These are phyloP conservation scores for Tubosaeta sp. DNA, from an alignment of 768 basidiomycete species.

Conservation along the genomic window DNA sequence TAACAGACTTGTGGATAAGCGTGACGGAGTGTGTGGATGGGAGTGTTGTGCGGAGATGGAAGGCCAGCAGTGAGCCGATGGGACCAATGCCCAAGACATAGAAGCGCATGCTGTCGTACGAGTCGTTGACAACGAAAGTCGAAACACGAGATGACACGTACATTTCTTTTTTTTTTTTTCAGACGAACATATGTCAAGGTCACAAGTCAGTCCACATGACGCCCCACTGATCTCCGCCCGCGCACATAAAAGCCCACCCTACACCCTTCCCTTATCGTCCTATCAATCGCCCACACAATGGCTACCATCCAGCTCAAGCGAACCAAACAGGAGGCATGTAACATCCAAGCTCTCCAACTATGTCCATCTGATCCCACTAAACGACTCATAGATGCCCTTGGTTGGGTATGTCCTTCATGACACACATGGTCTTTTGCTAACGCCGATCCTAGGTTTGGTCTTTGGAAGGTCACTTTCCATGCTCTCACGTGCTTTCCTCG, in stretches of 20 bases:
- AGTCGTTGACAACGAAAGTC: not conserved
- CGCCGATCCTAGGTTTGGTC: conserved; percentile 49
- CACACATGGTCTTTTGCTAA: not conserved
- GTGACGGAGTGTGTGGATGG: conserved; percentile 51
- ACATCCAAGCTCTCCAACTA: not conserved
- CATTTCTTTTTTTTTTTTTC: not conserved
- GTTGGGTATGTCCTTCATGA: conserved; percentile 45
- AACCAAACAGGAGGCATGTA: conserved; percentile 53
- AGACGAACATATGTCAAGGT: not conserved
- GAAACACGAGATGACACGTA: not conserved
- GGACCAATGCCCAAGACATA: conserved; percentile 79
- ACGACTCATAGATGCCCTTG: conserved; percentile 54
- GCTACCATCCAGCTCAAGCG: conserved; percentile 51
- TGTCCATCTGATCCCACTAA: not conserved
- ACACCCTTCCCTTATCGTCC: conserved; percentile 6
- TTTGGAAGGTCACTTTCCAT: conserved; percentile 55
- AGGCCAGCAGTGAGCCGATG: conserved; percentile 77
- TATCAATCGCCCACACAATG: conserved; percentile 35
- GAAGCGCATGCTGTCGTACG: conserved; percentile 40
- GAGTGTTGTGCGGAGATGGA: conserved; percentile 66
- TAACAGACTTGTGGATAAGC: conserved; percentile 59
- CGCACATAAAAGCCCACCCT: not conserved
- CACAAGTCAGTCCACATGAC: conserved; percentile 3
- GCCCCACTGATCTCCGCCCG: conserved; percentile 10
- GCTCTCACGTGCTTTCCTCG: not conserved